phyloP scores from a whole-genome alignment of 1,284 basidiomycete genomes.

The Rhodotorula sp. region DNA sequence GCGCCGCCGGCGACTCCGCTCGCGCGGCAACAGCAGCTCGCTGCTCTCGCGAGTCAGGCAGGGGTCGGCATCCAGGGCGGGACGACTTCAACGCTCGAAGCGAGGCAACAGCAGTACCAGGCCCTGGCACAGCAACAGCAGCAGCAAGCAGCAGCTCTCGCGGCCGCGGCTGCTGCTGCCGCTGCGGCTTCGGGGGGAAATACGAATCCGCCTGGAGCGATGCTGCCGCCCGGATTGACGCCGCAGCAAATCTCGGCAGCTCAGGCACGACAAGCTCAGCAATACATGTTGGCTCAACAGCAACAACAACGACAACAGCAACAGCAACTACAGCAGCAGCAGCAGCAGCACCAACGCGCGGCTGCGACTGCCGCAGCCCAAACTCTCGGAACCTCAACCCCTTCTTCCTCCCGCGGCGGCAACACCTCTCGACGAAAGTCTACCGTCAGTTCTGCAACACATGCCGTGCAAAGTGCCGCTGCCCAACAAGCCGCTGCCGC shows the following conservation, averaged over 20 bases:
- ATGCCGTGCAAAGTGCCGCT: not conserved
- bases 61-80: not conserved
- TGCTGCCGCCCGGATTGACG: slow-evolving; percentile 8
- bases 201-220: not conserved
- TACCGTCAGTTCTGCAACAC: not conserved
- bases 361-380: not conserved
- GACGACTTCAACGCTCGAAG: slow-evolving; percentile 10
- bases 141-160: not conserved
- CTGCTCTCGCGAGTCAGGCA: slow-evolving; percentile 4
- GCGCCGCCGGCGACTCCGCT: not conserved
- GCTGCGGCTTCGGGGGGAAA: not conserved
- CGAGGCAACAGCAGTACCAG: slow-evolving; percentile 22
- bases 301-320: slow-evolving; percentile 21
- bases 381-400: not conserved
- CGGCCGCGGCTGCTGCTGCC: not conserved
- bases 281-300: slow-evolving; percentile 12
- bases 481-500: not conserved
- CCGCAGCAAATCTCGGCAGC: not conserved
- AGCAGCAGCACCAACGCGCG: slow-evolving; percentile 16
- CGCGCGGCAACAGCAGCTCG: slow-evolving; percentile 26
- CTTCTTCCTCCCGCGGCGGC: not conserved
- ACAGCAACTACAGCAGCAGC: slow-evolving; percentile 14
- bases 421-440: not conserved
- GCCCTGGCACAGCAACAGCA: slow-evolving; percentile 16
- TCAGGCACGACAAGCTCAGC: slow-evolving; percentile 14